phyloP scores from a whole-genome alignment of 495 filamentous ascomycete species.

The Talaromyces proteolyticus region DNA sequence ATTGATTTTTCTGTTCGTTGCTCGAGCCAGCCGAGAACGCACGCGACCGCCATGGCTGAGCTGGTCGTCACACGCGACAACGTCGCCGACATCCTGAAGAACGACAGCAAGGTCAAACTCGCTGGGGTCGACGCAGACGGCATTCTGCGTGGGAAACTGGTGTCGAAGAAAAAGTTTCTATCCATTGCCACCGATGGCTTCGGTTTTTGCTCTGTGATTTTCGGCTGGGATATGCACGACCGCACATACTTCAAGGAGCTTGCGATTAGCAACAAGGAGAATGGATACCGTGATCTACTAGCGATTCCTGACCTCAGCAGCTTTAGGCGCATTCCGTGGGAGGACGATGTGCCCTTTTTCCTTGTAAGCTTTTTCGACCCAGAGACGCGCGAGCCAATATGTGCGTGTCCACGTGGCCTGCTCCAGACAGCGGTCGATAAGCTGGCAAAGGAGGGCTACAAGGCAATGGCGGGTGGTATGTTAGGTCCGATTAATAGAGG shows the following conservation, averaged over 20 bases:
- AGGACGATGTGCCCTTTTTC: slow-evolving; percentile 89
- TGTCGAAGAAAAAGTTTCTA: slow-evolving; percentile 94
- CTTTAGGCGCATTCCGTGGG: slow-evolving; percentile 93
- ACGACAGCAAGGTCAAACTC: slow-evolving; percentile 86
- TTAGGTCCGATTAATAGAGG: slow-evolving; percentile 7
- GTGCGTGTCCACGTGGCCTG: slow-evolving; percentile 77
- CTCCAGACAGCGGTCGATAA: slow-evolving; percentile 64
- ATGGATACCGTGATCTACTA: slow-evolving; percentile 86
- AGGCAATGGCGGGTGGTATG: slow-evolving; percentile 90
- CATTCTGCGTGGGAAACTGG: slow-evolving; percentile 83
- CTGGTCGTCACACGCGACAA: slow-evolving; percentile 49
- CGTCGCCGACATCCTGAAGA: slow-evolving; percentile 53
- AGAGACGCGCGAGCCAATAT: slow-evolving; percentile 46
- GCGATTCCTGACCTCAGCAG: slow-evolving; percentile 75
- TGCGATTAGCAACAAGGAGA: slow-evolving; percentile 78
- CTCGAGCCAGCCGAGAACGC: neutral
- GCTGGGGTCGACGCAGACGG: slow-evolving; percentile 92
- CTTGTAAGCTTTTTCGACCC: slow-evolving; percentile 76
- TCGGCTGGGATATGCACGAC: slow-evolving; percentile 99
- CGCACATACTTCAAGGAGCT: slow-evolving; percentile 77
- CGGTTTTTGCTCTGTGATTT: slow-evolving; percentile 94
- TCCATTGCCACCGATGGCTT: slow-evolving; percentile 79
- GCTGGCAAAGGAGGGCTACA: slow-evolving; percentile 55
- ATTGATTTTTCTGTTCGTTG: neutral
- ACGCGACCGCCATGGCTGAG: neutral